Evolutionary conservation across 441 rosid species (phyloP).

Genomic region (Melastoma candidum): DNA sequence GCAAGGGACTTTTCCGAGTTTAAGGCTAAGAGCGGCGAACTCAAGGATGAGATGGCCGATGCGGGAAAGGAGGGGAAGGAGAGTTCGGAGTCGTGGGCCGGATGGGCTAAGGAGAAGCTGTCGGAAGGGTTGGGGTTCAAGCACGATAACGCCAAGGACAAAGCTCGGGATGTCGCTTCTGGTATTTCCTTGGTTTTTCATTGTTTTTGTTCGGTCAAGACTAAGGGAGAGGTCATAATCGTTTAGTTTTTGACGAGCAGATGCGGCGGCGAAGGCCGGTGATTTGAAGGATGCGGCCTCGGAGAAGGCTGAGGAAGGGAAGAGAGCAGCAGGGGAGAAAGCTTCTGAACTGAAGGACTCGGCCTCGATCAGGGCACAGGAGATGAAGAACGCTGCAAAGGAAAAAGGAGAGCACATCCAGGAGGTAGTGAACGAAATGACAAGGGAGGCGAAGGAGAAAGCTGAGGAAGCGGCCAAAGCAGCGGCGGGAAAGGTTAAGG

Average conservation of each 20-base stretch:
- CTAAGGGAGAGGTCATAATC: too few species aligned
- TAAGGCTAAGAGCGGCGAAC: conserved; percentile 8
- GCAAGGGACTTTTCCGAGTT: conserved; percentile 6
- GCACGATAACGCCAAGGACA: conserved; percentile 30
- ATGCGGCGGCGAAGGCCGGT: conserved; percentile 20
- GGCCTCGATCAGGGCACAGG: conserved; percentile 5
- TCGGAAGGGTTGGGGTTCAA: conserved; percentile 37
- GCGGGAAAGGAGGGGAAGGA: conserved; percentile 24
- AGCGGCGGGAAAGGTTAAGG: background rate
- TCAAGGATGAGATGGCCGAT: background rate
- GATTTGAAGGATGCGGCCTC: conserved; percentile 15
- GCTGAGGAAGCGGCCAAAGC: background rate
- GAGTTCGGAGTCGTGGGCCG: conserved; percentile 41
- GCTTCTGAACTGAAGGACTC: conserved; percentile 20
- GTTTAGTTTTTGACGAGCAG: conserved; percentile 5
- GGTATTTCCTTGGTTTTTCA: conserved; percentile 17
- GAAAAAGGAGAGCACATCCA: conserved; percentile 3
- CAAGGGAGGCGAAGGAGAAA: conserved; percentile 21
- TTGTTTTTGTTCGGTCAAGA: background rate
- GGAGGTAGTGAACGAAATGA: background rate
- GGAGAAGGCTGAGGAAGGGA: conserved; percentile 10
- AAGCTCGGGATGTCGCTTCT: conserved; percentile 18
- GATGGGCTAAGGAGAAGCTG: conserved; percentile 58
- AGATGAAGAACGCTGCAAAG: background rate
- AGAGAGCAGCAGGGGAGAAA: conserved; percentile 15